Evolutionary conservation across 2,329 filamentous ascomycete species (phyloP).

Genomic region (Alternaria sp.): DNA sequence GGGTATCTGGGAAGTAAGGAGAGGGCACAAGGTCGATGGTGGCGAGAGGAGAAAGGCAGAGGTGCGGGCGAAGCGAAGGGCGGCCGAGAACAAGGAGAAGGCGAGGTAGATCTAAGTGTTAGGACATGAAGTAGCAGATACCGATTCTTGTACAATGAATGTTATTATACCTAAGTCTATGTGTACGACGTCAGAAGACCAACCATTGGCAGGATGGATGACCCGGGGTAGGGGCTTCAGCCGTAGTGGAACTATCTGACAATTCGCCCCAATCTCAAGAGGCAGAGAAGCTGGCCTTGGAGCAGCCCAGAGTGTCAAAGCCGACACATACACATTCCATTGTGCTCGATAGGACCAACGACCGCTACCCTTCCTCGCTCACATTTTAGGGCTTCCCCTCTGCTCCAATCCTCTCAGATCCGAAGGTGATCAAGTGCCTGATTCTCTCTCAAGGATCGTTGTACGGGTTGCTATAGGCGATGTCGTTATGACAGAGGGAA

Average conservation of each 20-base stretch:
- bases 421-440: not conserved
- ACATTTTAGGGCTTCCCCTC: not conserved
- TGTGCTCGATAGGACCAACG: not conserved
- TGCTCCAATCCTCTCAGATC: not conserved
- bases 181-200: not conserved
- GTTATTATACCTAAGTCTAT: not conserved
- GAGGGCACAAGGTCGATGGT: constrained; percentile 91
- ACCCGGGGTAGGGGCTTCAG: not conserved
- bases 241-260: not conserved
- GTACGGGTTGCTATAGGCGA: not conserved
- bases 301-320: not conserved
- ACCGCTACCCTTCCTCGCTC: not conserved
- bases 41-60: constrained; percentile 89
- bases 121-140: not conserved
- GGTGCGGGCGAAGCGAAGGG: constrained; percentile 83
- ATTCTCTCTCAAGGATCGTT: not conserved
- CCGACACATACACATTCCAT: not conserved
- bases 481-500: not conserved
- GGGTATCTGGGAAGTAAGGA: constrained; percentile 89
- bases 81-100: constrained; percentile 77
- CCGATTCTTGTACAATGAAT: constrained; percentile 6
- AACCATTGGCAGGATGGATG: not conserved
- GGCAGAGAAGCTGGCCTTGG: not conserved
- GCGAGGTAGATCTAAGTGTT: constrained; percentile 39
- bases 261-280: not conserved